Base-by-base conservation (phyloP, 257 asterid species). In the Primulina tabacum region DNA sequence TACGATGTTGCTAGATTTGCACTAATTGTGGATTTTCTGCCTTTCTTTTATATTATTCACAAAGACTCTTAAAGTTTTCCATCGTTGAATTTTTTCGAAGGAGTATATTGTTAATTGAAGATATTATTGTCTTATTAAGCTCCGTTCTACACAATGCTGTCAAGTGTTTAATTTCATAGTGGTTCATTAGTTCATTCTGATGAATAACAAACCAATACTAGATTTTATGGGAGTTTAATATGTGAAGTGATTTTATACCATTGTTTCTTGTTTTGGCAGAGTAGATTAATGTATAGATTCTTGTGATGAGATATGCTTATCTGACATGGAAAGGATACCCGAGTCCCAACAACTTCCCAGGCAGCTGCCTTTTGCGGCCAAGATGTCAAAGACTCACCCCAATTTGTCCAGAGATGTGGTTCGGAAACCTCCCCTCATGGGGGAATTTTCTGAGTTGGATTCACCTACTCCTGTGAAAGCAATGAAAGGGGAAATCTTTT, bases 301-400 rank as follows among this genome's bases (percentile, higher is more conserved):
- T 60, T 88, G 76, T 80, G 82, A 85, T 86, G 96, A 77, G 89
- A 86, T 69, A 83, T 40, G 64, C 78, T 83, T 73, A 57, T 71
- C 67, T 17, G 50, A 73, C 57, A 88, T 88, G 94, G 96, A 85
- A 77, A 88, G 86, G 82, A 80, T 81, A 67, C 87, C 76, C 18
- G 84, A 87, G 81, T 38, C 81, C 29, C 85, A 68, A 73, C 74
- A 78, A 29, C 62, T 81, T 78, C 87, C 89, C 47, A 78, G 86
- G 80, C 89, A 81, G 70, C 70, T 84, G 53, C 81, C 85, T 11
- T 14, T 30, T 59, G 68, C 61, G 43, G 64, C 80, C 10, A 87
- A 81, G 76, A 67, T 63, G 68, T 59, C 80, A 3, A 75, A 71
- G 67, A 50, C 72, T 28, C 80, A 52, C 76, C 80, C 86, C 4